phyloP scores from a whole-genome alignment of 768 basidiomycete species.

The Paxillus ammoniavirescens region DNA sequence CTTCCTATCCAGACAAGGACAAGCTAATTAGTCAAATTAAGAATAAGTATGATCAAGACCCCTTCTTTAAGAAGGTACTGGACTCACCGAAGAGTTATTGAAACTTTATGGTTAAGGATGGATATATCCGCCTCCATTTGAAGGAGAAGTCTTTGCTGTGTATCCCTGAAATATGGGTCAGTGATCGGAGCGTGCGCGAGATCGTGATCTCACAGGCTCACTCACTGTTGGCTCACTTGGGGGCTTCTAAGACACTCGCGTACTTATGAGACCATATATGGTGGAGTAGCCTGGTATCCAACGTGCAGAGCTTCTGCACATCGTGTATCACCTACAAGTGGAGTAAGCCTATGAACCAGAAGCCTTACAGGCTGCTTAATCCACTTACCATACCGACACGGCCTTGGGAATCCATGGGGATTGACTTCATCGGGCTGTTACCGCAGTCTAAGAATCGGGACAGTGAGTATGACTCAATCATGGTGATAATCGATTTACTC shows the following conservation, averaged over 20 bases:
- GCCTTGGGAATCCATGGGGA: too few species aligned
- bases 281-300: constrained; percentile 36
- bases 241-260: constrained; percentile 31
- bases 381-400: constrained; percentile 12
- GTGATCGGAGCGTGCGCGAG: constrained; percentile 26
- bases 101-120: constrained; percentile 24
- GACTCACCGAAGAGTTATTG: constrained; percentile 18
- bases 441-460: too few species aligned
- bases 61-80: constrained; percentile 28
- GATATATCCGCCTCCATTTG: constrained; percentile 19
- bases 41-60: constrained; percentile 26
- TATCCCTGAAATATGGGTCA: constrained; percentile 18
- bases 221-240: constrained; percentile 38
- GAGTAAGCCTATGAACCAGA: constrained; percentile 22
- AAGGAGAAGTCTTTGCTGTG: constrained; percentile 16
- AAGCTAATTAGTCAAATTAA: too few species aligned
- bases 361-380: constrained; percentile 29
- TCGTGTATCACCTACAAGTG: constrained; percentile 18
- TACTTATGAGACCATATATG: constrained; percentile 36
- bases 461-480: too few species aligned
- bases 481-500: too few species aligned
- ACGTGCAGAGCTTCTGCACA: constrained; percentile 26
- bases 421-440: too few species aligned
- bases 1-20: background rate
- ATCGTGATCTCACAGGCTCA: constrained; percentile 37